phyloP scores from a whole-genome alignment of 192 early-diverging fungal species.

The Coemansia sp. region DNA sequence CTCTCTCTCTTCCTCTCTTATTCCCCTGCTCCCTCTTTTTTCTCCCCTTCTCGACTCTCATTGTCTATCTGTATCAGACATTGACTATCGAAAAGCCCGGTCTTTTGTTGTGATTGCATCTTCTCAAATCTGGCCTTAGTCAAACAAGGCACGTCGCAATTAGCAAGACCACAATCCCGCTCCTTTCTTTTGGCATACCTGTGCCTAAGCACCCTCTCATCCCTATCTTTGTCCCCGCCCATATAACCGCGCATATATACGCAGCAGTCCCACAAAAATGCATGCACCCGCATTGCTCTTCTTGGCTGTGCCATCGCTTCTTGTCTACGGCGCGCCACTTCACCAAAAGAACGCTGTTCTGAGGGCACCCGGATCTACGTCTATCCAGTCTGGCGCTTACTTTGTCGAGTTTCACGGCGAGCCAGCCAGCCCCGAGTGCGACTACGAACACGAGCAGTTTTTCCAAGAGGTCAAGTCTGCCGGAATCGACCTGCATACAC shows the following conservation, averaged over 20 bases:
- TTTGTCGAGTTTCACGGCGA: conserved; percentile 50
- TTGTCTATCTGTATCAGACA: background rate
- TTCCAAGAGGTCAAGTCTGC: conserved; percentile 14
- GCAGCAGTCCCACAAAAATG: background rate
- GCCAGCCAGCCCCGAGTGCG: conserved; percentile 31
- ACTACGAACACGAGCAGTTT: conserved; percentile 32
- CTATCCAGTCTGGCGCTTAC: conserved; percentile 36
- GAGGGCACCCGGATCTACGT: conserved; percentile 5
- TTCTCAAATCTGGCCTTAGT: background rate
- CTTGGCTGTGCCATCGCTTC: conserved; percentile 8
- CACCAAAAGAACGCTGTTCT: conserved; percentile 6
- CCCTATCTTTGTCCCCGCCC: background rate
- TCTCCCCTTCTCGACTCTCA: background rate
- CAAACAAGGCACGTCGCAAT: background rate
- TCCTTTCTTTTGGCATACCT: too few relatives aligned
- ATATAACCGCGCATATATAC: background rate
- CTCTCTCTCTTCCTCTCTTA: background rate
- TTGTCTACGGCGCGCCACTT: conserved; percentile 18
- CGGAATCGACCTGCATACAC: conserved; percentile 30
- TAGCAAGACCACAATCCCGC: background rate
- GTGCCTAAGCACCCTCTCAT: too few relatives aligned
- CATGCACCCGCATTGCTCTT: background rate
- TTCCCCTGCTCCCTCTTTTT: background rate
- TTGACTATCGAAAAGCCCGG: background rate
- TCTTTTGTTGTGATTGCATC: background rate